A percentile compares a stretch with the other conserved stretches of the same genome.
Evolutionary conservation across 106 monocot genomes (phyloP).

Genomic region (Hemerocallis citrina): DNA sequence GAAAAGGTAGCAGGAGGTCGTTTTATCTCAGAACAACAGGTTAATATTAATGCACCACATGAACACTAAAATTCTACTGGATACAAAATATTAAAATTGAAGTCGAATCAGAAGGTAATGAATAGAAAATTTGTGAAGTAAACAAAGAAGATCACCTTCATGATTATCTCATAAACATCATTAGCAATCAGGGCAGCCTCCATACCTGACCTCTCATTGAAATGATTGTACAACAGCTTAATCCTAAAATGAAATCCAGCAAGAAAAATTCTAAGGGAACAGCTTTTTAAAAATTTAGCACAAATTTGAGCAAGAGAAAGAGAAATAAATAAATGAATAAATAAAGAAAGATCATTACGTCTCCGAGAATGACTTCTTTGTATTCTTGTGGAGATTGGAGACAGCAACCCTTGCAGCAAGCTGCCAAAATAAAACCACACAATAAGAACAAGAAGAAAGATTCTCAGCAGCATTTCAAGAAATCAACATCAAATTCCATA

Average conservation of each 20-base stretch:
- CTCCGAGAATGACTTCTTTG: slow-evolving; percentile 77
- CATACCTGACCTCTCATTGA: slow-evolving; percentile 59
- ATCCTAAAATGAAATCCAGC: slow-evolving; percentile 27
- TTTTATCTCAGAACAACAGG: no score
- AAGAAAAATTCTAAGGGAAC: no score
- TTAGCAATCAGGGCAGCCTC: slow-evolving; percentile 65
- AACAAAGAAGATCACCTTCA: slow-evolving; percentile 46
- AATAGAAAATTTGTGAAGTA: not conserved
- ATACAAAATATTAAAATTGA: no score
- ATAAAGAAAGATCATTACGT: slow-evolving; percentile 37
- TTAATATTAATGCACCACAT: no score
- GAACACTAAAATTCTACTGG: no score
- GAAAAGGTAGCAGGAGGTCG: no score
- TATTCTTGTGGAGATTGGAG: slow-evolving; percentile 91
- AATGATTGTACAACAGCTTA: slow-evolving; percentile 66
- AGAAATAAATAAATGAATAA: not conserved
- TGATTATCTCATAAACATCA: slow-evolving; percentile 85
- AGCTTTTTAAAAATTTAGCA: no score
- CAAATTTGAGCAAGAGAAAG: no score
- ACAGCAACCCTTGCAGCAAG: slow-evolving; percentile 91
- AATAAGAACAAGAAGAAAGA: no score
- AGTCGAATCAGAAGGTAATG: no score
- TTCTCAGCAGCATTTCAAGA: no score
- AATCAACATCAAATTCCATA: no score
- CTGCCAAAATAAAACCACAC: slow-evolving; percentile 17